Percentiles rank a stretch among this genome's conserved stretches.
Conservation (phyloP, 306 rosid species). For the Corylus avellana region DNA sequence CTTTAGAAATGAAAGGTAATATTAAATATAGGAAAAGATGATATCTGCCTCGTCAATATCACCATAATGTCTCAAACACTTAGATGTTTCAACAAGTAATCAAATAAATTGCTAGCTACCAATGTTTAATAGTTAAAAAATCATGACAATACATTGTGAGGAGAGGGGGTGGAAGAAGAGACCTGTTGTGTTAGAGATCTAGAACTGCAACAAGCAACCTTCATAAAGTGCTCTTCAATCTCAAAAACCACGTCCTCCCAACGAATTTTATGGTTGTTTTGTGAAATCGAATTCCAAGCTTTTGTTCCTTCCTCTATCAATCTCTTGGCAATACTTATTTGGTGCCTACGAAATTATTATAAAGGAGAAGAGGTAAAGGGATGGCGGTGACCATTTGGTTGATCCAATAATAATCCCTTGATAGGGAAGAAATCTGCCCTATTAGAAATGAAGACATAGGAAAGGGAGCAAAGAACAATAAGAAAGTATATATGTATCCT, state of each 20-base stretch:
- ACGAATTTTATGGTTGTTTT: constrained; percentile 55
- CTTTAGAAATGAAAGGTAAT: background rate
- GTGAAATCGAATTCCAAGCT: constrained; percentile 78
- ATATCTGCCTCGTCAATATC: constrained; percentile 4
- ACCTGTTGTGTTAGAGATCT: constrained; percentile 86
- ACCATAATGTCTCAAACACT: constrained; percentile 4
- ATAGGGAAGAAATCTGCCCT: constrained; percentile 17
- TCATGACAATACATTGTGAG: background rate
- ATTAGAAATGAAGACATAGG: constrained; percentile 16
- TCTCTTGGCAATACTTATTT: constrained; percentile 67
- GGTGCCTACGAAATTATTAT: constrained; percentile 57
- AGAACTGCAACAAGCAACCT: constrained; percentile 68
- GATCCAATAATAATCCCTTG: constrained; percentile 13
- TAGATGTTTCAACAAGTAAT: constrained; percentile 7
- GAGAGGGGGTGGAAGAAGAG: constrained; percentile 10
- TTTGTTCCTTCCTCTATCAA: constrained; percentile 78
- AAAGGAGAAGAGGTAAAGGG: constrained; percentile 16
- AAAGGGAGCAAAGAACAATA: constrained; percentile 1
- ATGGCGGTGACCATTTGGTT: constrained; percentile 20
- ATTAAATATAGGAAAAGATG: background rate
- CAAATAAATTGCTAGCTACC: background rate
- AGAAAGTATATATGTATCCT: constrained; percentile 1
- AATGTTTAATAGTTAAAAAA: background rate
- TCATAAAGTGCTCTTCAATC: constrained; percentile 79
- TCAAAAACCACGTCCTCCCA: constrained; percentile 72